Base-by-base conservation (phyloP, 768 basidiomycete genomes). In the Crassisporium funariophilum region DNA sequence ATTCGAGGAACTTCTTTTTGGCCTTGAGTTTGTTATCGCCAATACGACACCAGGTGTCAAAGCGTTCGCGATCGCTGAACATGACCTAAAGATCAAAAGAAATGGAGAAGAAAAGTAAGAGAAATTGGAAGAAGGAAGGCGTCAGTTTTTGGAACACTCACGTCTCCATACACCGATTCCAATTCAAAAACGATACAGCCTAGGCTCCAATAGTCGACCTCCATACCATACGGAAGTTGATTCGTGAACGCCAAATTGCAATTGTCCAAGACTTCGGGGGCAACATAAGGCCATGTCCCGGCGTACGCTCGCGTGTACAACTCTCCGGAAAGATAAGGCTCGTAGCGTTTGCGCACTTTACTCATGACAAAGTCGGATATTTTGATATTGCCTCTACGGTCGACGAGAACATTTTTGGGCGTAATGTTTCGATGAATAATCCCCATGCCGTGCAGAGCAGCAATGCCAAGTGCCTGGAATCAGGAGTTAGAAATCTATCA, bases 341-440 rank as follows among this genome's bases (percentile, higher is more conserved):
- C 15, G 6, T 5, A 22, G 37, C 13, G 7, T 13, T 22, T 13
- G 16, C 23, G 4, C 27, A 25, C 41, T 5, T 15, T 17, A 15
- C 6, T 21, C 21, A 8, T 39, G 15, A 16, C 37, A 16, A 17
- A 16, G 8, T 41, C 16, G 22, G 41, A 11, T 11, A 41, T 15
- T 10, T 17, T 10, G 41, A 22, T 13, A 31, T 37, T 46, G 6
- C 45, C 45, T 20, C 34, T 25, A n/a, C 23, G 39, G 19, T 46
- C 45, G 8, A 46, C 23, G 36, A 46, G 45, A 35, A 46, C 19
- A 35, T 46, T 46, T 16, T 46, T 25, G 15, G 45, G 45, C 24
- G 38, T 46, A 8, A 46, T 2, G 22, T 46, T 25, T 15, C 45
- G 45, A 8, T 46, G 45, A 27, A 46, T 39, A 20, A 39, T 46